Base-by-base conservation (phyloP, 768 basidiomycete species). In the Polyporus arcularius region DNA sequence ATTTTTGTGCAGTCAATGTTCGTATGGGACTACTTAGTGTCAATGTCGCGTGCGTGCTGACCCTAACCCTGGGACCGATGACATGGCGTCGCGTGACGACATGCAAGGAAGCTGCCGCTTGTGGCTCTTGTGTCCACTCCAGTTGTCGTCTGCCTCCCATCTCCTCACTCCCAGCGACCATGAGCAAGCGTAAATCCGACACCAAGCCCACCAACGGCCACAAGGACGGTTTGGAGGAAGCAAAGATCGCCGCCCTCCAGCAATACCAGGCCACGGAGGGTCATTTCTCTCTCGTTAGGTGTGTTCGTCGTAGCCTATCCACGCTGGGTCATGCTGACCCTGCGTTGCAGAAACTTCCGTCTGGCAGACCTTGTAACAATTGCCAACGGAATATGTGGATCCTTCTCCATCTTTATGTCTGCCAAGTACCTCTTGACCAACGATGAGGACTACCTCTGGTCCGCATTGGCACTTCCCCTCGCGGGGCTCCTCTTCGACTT, bases 361-460 rank as follows among this genome's bases (percentile, higher is more conserved):
- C 85, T 98, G 30, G 97, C 97, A 65, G 97, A 99, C 79, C 83
- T 97, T 53, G 94, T 99, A 68, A 99, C 97, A 39, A 94, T 99
- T 65, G 95, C 96, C 89, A 99, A 99, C 72, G 97, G 97, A 47
- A 90, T 98, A 74, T 99, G 97, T 77, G 97, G 97, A 59, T 91
- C 92, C 16, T 89, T 96, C 68, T 98, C 95, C 30, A 85, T 99
- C 72, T 95, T 98, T 75, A 92, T 89, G 40, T 95, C 93, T 6
- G 95, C 92, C 48, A 86, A 87, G 54, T 99, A 96, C 80, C 84
- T 98, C 67, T 58, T 88, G 45, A 87, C 88, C 26, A 85, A 89
- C 62, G 90, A 96, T 71, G 82, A 84, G 62, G 85, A 85, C 68
- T 87, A 89, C 75, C 79, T 97, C 61, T 89, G 90, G 88, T 85